Percentiles rank a stretch among this genome's conserved stretches.
Evolutionary conservation across 2,329 filamentous ascomycete species (phyloP).

Genomic region (Fusarium pseudoanthophilum): DNA sequence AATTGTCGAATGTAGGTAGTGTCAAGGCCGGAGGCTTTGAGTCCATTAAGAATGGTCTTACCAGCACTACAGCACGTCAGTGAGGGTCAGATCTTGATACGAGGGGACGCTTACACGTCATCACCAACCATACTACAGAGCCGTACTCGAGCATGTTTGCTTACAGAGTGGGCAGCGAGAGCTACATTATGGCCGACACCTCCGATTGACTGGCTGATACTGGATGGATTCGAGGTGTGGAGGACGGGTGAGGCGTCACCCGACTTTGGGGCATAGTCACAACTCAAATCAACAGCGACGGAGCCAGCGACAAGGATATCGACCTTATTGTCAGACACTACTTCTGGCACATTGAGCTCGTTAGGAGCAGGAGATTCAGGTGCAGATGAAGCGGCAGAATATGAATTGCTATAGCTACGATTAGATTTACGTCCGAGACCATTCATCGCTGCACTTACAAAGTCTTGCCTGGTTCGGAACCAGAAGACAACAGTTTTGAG

Average conservation of each 20-base stretch:
- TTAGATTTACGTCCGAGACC: slow-evolving; percentile 48
- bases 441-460: slow-evolving; percentile 51
- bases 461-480: slow-evolving; percentile 44
- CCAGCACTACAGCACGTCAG: slow-evolving; percentile 68
- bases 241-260: slow-evolving; percentile 58
- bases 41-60: slow-evolving; percentile 73
- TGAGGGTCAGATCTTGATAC: background rate
- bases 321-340: slow-evolving; percentile 46
- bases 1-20: slow-evolving; percentile 71
- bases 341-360: slow-evolving; percentile 23
- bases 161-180: slow-evolving; percentile 77
- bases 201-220: slow-evolving; percentile 84
- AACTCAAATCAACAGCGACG: slow-evolving; percentile 86
- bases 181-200: slow-evolving; percentile 95
- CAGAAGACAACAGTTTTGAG: slow-evolving; percentile 55
- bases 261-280: slow-evolving; percentile 69
- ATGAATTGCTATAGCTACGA: slow-evolving; percentile 49
- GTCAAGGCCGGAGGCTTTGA: slow-evolving; percentile 73
- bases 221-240: slow-evolving; percentile 87
- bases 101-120: slow-evolving; percentile 67
- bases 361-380: slow-evolving; percentile 19
- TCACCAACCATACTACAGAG: slow-evolving; percentile 85
- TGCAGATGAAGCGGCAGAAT: slow-evolving; percentile 26
- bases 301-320: slow-evolving; percentile 92
- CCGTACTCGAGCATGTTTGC: slow-evolving; percentile 69